phyloP scores from a whole-genome alignment of 140 eudicot genomes.

The Stevia rebaudiana region DNA sequence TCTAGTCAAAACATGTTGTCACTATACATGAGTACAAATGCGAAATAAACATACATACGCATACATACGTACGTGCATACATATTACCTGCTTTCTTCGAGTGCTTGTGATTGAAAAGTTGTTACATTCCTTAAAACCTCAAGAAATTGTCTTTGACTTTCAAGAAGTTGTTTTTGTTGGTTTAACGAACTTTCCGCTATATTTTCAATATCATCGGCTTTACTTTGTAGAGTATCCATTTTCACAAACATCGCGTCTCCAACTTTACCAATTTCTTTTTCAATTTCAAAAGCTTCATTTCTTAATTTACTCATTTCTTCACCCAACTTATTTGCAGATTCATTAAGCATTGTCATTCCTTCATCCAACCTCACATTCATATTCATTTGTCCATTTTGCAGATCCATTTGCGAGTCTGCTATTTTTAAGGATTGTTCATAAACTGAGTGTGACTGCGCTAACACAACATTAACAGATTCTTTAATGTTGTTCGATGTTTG shows the following conservation, averaged over 20 bases:
- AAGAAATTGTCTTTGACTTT: conserved; percentile 50
- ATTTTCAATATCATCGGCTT: conserved; percentile 64
- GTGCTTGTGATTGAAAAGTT: conserved; percentile 61
- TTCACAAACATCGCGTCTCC: conserved; percentile 52
- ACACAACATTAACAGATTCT: conserved; percentile 32
- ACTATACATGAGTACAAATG: neutral
- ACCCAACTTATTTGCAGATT: conserved; percentile 48
- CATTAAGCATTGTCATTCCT: conserved; percentile 52
- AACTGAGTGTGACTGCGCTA: conserved; percentile 43
- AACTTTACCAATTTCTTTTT: conserved; percentile 53
- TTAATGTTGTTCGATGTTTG: conserved; percentile 47
- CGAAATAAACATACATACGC: neutral
- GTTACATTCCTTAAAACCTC: conserved; percentile 55
- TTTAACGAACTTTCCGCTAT: conserved; percentile 54
- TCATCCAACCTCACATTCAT: conserved; percentile 54
- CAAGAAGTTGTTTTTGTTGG: conserved; percentile 64
- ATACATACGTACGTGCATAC: neutral
- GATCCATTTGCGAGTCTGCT: conserved; percentile 53
- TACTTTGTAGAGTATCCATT: conserved; percentile 53
- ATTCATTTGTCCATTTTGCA: conserved; percentile 43
- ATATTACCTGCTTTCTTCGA: conserved; percentile 77
- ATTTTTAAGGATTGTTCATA: conserved; percentile 45
- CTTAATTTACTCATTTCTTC: conserved; percentile 43
- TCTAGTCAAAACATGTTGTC: too few relatives aligned
- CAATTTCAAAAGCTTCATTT: conserved; percentile 53